Conservation (phyloP, 1,284 basidiomycete species). For the Leccinum ponderosum region DNA sequence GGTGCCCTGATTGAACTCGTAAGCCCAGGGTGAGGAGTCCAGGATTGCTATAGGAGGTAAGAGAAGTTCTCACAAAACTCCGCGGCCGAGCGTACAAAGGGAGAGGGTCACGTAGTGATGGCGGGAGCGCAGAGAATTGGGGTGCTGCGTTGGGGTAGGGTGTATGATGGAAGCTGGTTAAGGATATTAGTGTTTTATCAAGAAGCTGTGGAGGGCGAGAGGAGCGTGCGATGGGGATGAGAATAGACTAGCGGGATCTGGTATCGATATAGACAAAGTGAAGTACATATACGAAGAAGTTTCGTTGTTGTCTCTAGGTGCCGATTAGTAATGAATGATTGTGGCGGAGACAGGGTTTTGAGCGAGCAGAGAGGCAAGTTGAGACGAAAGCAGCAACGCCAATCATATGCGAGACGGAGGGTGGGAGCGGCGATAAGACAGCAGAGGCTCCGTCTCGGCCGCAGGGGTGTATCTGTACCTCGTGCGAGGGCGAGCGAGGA, state of each 20-base stretch:
- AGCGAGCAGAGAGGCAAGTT: neutral
- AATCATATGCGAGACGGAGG: slow-evolving; percentile 9
- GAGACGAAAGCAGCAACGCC: slow-evolving; percentile 22
- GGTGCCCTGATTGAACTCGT: neutral
- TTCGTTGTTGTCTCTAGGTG: neutral
- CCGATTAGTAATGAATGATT: neutral
- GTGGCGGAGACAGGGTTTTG: neutral
- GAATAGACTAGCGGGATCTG: neutral
- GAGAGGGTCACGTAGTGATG: neutral
- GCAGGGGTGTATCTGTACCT: slow-evolving; percentile 3
- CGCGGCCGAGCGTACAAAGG: neutral
- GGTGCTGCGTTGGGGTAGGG: neutral
- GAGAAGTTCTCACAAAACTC: slow-evolving; percentile 8
- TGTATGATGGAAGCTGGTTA: neutral
- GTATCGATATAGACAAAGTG: neutral
- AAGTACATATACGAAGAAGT: neutral
- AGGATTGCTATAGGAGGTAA: neutral
- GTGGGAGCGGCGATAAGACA: slow-evolving; percentile 21
- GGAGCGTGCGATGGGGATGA: neutral
- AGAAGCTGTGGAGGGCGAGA: neutral
- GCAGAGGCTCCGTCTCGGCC: slow-evolving; percentile 6
- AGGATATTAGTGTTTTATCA: neutral
- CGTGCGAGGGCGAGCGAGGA: neutral
- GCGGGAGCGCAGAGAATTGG: neutral
- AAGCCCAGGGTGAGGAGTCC: neutral